Conservation (phyloP, 192 early-diverging fungal species). For the Coemansia sp. region DNA sequence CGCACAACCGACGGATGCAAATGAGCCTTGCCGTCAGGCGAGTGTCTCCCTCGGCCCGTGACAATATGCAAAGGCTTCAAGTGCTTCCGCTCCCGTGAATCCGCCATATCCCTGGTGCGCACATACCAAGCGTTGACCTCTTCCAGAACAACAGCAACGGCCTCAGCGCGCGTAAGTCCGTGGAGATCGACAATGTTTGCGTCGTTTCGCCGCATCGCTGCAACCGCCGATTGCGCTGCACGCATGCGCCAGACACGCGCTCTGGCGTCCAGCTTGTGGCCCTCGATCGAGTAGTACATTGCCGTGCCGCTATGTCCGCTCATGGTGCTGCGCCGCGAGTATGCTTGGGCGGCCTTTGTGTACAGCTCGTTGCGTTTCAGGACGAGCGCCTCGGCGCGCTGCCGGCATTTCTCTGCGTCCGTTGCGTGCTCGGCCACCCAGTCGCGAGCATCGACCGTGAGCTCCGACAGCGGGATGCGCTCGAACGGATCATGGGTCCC, state of each 20-base stretch:
- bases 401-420: slow-evolving; percentile 38
- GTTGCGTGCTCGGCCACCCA: slow-evolving; percentile 31
- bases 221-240: slow-evolving; percentile 43
- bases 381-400: slow-evolving; percentile 16
- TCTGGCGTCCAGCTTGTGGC: slow-evolving; percentile 28
- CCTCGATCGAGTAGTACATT: slow-evolving; percentile 46
- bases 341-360: slow-evolving; percentile 37
- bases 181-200: slow-evolving; percentile 68
- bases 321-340: slow-evolving; percentile 17
- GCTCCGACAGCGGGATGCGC: slow-evolving; percentile 29
- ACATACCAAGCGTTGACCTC: slow-evolving; percentile 62
- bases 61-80: slow-evolving; percentile 59
- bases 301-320: slow-evolving; percentile 35
- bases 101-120: slow-evolving; percentile 11
- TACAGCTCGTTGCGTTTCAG: slow-evolving; percentile 46
- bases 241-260: slow-evolving; percentile 53
- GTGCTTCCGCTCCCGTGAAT: not conserved
- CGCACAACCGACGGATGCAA: slow-evolving; percentile 57
- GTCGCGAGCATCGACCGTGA: slow-evolving; percentile 29
- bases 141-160: slow-evolving; percentile 59
- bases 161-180: slow-evolving; percentile 64
- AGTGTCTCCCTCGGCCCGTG: slow-evolving; percentile 68
- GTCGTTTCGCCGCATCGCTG: slow-evolving; percentile 45
- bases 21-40: slow-evolving; percentile 56
- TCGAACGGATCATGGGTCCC: slow-evolving; percentile 16